Conservation (phyloP, 2,329 filamentous ascomycete genomes). For the Didymella lethalis region DNA sequence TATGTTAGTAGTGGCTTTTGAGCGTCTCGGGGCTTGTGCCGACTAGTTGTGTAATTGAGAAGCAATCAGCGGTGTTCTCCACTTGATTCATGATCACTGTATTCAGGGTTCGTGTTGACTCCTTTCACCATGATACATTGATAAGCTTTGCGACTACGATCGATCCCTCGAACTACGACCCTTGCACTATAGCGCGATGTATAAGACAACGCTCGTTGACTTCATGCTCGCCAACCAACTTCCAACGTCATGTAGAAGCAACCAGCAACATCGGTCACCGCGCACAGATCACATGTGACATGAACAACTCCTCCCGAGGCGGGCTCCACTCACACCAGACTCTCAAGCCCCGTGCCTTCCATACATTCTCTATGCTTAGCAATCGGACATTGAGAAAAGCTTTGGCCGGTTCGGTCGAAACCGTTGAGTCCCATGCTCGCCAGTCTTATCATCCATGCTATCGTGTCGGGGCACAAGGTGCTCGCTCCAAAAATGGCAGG, state of each 20-base stretch:
- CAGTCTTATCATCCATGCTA: not conserved
- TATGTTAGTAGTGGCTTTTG: constrained; percentile 22
- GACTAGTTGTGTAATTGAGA: constrained; percentile 44
- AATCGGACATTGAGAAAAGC: not conserved
- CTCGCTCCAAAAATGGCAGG: not conserved
- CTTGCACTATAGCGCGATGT: not conserved
- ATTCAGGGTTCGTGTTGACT: not conserved
- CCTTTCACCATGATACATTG: not conserved
- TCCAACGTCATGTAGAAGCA: not conserved
- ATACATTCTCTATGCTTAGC: not conserved
- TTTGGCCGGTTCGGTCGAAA: not conserved
- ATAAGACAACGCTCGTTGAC: not conserved
- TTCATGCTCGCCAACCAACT: not conserved
- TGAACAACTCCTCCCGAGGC: not conserved
- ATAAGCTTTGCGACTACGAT: not conserved
- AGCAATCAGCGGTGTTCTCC: constrained; percentile 21
- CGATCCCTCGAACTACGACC: not conserved
- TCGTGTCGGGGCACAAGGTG: not conserved
- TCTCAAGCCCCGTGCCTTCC: not conserved
- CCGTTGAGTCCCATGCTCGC: not conserved
- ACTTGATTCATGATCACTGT: not conserved
- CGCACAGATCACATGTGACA: not conserved
- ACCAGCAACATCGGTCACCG: not conserved
- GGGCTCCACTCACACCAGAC: not conserved
- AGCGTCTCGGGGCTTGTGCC: constrained; percentile 27